phyloP scores from a whole-genome alignment of 2,329 filamentous ascomycete species.

The Alternaria gaisen region DNA sequence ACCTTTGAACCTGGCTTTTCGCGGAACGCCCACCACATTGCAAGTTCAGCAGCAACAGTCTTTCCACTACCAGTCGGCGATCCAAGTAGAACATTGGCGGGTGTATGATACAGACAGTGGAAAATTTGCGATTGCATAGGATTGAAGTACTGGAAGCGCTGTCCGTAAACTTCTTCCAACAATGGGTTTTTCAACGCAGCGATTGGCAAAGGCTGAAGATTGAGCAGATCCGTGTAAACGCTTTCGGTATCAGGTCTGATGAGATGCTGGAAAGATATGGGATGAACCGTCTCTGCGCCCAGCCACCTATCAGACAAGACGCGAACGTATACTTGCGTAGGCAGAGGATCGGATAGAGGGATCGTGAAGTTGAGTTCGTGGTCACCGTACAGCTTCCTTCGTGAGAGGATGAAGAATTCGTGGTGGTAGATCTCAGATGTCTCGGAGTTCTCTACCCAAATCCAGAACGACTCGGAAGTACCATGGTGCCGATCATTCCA shows the following conservation, averaged over 20 bases:
- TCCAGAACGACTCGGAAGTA: slow-evolving; percentile 94
- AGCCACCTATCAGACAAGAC: slow-evolving; percentile 96
- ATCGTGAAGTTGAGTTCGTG: slow-evolving; percentile 99
- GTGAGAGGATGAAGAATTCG: slow-evolving; percentile 92
- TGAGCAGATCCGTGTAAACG: slow-evolving; percentile 91
- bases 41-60: slow-evolving; percentile 92
- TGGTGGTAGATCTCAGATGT: slow-evolving; percentile 98
- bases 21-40: slow-evolving; percentile 99
- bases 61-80: slow-evolving; percentile 98
- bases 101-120: slow-evolving; percentile 92
- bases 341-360: slow-evolving; percentile 88
- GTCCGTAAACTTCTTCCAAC: slow-evolving; percentile 85
- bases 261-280: slow-evolving; percentile 96
- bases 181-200: slow-evolving; percentile 85
- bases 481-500: slow-evolving; percentile 97
- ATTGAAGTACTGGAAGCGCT: slow-evolving; percentile 96
- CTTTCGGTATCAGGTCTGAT: slow-evolving; percentile 98
- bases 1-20: slow-evolving; percentile 95
- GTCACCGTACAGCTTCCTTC: slow-evolving; percentile 91
- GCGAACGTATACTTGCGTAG: slow-evolving; percentile 94
- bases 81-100: slow-evolving; percentile 90
- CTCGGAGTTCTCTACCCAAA: slow-evolving; percentile 99
- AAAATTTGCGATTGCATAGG: slow-evolving; percentile 99
- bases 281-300: slow-evolving; percentile 92
- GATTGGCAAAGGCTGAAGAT: slow-evolving; percentile 89